Evolutionary conservation across 306 rosid genomes (phyloP), one percentile per base, ranked within the genome.

Genomic region (Casuarina cunninghamiana): DNA sequence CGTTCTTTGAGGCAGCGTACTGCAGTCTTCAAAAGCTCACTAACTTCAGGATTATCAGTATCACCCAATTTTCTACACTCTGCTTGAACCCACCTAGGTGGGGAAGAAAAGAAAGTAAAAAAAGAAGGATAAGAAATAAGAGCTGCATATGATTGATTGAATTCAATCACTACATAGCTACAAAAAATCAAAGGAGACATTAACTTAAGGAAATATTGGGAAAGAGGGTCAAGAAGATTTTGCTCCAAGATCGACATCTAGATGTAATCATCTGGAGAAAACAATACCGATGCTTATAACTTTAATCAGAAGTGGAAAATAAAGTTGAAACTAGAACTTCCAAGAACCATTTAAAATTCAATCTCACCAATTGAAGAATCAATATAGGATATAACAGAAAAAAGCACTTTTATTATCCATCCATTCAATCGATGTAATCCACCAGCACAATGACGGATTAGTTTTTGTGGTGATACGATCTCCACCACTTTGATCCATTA

Each of bases 1-100:
- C 99, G 87, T 85, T 93, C 99, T 86, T 87, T 90, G 82, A 95
- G 99, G 85, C 93, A 93, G 77, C 90, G 90, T 61, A 95, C 97
- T 57, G 97, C 97, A 32, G 90, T 88, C 83, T 85, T 92, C 82
- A 95, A 86, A 71, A 95, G 97, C 79, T 91, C 96, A 48, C 90
- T 60, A 83, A 95, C 97, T 88, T 95, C 97, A 0, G 97, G 97
- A 87, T 89, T 95, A 87, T 95, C 97, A 41, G 97, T 84, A 78
- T 95, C 97, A 2, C 97, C 97, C 75, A 95, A 83, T 78, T 85
- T 90, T 78, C 97, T 86, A 79, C 99, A 95, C 86, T 93, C 99
- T 2, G 89, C 90, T 89, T 93, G 99, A 86, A 95, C 97, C 99
- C 99, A 93, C 93, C 98, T 95, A 84, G 75, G 89, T 3, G 42